Base-by-base conservation (phyloP, 179 eudicot species). In the Heliamphora pulchella region DNA sequence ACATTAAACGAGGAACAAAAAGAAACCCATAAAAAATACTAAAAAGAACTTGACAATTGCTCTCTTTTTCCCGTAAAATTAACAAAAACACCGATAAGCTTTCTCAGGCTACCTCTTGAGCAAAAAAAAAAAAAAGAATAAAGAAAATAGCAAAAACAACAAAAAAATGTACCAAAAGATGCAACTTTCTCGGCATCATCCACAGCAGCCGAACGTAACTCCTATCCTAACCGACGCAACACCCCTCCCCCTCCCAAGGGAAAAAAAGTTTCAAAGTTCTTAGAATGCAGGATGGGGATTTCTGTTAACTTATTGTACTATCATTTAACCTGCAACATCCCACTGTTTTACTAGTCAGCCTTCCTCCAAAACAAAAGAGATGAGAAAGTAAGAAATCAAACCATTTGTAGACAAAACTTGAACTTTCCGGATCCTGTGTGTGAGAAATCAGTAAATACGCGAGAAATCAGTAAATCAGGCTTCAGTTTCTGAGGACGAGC, bases 401-500 rank as follows among this genome's bases (percentile, higher is more conserved):
- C 68, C 73, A 67, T 65, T 66, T 46, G 76, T 78, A 70, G 71
- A 82, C 85, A 83, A 84, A 80, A 86, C 71, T 75, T 81, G 77
- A 82, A 70, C 74, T 79, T 78, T 48, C 76, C 80, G 59, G 71
- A 75, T 75, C 79, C 86, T 82, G 84, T 69, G 79, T 66, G 77
- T 74, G 79, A 85, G 80, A 73, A 70, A 79, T 71, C 74, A 71
- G 57, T 71, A 71, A n/a, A 54, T 69, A 41, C 18, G 8, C 4
- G 77, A 84, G 80, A 58, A 73, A 75, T 71, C 81, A 78, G 82
- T 78, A 85, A 81, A 74, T 87, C 84, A 79, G 80, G 78, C 90
- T 81, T 89, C 90, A 81, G 79, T 71, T 74, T 75, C 89, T 55
- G 88, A 84, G 55, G 89, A 76, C n/a, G 84, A 72, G 83, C 85